Conservation (phyloP, 2,329 filamentous ascomycete genomes). For the Scedosporium dehoogii region DNA sequence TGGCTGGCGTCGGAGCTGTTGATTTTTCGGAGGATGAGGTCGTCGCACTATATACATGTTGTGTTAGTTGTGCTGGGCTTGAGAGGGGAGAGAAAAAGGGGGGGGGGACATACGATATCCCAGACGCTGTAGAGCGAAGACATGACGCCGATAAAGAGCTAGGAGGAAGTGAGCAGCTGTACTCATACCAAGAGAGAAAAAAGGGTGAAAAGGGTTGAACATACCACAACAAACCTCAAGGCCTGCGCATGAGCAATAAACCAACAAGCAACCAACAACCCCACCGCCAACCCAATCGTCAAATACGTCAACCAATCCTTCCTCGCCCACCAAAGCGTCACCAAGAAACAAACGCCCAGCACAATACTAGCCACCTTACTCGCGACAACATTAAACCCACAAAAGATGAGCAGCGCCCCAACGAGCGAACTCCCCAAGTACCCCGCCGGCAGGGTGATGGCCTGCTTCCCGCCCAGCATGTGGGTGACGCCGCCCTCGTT, state of each 20-base stretch:
- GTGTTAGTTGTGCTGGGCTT: neutral
- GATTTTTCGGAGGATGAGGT: slow-evolving; percentile 70
- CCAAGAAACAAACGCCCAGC: slow-evolving; percentile 61
- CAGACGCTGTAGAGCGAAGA: slow-evolving; percentile 70
- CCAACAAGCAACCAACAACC: slow-evolving; percentile 64
- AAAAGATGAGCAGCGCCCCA: slow-evolving; percentile 67
- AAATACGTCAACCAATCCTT: slow-evolving; percentile 68
- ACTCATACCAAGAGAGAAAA: neutral
- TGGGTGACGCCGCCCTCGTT: slow-evolving; percentile 70
- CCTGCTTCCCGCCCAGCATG: slow-evolving; percentile 62
- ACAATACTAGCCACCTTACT: slow-evolving; percentile 70
- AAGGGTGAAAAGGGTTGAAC: slow-evolving; percentile 15
- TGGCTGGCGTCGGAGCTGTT: slow-evolving; percentile 72
- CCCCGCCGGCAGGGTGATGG: slow-evolving; percentile 65
- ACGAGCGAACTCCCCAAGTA: slow-evolving; percentile 71
- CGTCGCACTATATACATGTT: slow-evolving; percentile 45
- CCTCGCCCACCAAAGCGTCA: slow-evolving; percentile 76
- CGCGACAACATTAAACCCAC: slow-evolving; percentile 72
- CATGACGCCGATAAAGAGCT: slow-evolving; percentile 77
- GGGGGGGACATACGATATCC: slow-evolving; percentile 48
- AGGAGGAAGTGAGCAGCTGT: neutral
- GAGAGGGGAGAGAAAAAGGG: neutral
- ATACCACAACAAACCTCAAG: slow-evolving; percentile 58
- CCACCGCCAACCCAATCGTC: slow-evolving; percentile 61
- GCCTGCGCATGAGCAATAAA: slow-evolving; percentile 70